Conservation (phyloP, 169 alveolate genomes). For the Sarcocystis neurona region DNA sequence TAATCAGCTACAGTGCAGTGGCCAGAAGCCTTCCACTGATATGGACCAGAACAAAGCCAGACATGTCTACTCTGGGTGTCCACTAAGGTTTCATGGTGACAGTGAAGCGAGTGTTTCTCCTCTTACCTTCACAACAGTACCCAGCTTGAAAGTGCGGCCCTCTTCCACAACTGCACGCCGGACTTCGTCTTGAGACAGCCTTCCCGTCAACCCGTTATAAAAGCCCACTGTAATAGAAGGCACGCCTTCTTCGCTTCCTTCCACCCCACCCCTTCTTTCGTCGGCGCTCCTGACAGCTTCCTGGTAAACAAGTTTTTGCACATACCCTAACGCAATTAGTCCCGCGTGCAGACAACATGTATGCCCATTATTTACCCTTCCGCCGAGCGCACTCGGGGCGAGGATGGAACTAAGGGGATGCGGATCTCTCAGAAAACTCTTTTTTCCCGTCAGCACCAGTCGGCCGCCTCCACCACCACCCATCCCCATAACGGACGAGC, state of each 20-base stretch:
- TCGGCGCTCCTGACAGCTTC: too few relatives aligned
- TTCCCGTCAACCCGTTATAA: not conserved
- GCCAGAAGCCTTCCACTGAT: not conserved
- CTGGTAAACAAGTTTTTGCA: too few relatives aligned
- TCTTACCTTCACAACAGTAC: not conserved
- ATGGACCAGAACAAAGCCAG: not conserved
- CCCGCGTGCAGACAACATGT: too few relatives aligned
- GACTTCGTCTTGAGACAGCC: not conserved
- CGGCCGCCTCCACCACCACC: constrained; percentile 30
- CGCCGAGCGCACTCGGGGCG: too few relatives aligned
- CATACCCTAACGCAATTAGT: too few relatives aligned
- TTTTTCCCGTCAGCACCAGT: constrained; percentile 3
- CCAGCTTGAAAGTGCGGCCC: not conserved
- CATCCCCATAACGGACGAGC: not conserved
- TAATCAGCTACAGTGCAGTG: too few relatives aligned
- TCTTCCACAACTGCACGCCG: not conserved
- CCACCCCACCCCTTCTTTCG: not conserved
- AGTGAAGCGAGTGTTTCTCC: not conserved
- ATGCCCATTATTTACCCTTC: too few relatives aligned
- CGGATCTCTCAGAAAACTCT: not conserved
- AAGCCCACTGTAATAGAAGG: constrained; percentile 7
- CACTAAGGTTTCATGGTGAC: not conserved
- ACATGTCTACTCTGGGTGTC: not conserved
- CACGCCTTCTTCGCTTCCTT: not conserved
- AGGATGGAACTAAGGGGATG: not conserved